A percentile compares a stretch with the other conserved stretches of the same genome.
Evolutionary conservation across 1,284 basidiomycete species (phyloP).

Genomic region (Apiotrichum gracile): DNA sequence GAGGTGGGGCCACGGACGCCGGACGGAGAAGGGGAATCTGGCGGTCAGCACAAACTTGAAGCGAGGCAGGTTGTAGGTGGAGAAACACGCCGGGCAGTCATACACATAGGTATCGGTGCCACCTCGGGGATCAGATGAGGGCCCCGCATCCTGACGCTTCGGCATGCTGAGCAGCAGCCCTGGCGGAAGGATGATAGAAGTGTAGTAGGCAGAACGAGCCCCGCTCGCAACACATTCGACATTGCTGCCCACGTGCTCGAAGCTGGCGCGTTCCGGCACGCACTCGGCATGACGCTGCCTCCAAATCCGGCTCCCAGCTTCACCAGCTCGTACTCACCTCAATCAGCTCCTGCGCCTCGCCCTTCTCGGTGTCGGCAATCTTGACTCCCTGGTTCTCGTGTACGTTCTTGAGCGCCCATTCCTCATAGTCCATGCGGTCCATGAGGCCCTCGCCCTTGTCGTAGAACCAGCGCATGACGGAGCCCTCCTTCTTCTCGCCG

Average conservation of each 20-base stretch:
- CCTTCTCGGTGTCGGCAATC: slow-evolving; percentile 25
- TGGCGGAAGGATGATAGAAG: too few relatives aligned
- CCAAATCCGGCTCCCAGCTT: not conserved
- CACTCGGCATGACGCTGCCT: too few relatives aligned
- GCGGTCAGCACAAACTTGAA: not conserved
- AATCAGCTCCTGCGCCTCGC: slow-evolving; percentile 19
- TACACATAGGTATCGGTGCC: too few relatives aligned
- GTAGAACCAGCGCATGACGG: slow-evolving; percentile 44
- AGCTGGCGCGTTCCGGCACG: too few relatives aligned
- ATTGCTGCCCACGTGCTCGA: too few relatives aligned
- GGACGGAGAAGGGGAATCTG: slow-evolving; percentile 43
- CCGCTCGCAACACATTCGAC: too few relatives aligned
- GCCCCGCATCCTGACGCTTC: too few relatives aligned
- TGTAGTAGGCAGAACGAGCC: too few relatives aligned
- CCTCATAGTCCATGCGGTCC: slow-evolving; percentile 47
- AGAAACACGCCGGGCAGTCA: too few relatives aligned
- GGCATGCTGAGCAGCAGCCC: too few relatives aligned
- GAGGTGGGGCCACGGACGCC: slow-evolving; percentile 18
- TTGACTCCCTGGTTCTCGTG: slow-evolving; percentile 35
- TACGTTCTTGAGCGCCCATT: slow-evolving; percentile 42
- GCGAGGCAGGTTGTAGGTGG: too few relatives aligned
- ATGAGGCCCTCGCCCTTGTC: slow-evolving; percentile 44
- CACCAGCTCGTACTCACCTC: slow-evolving; percentile 33
- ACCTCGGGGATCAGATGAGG: too few relatives aligned
- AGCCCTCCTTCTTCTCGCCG: slow-evolving; percentile 33